Evolutionary conservation across 1,284 basidiomycete species (phyloP).

Genomic region (Cystobasidiaceae sp.): DNA sequence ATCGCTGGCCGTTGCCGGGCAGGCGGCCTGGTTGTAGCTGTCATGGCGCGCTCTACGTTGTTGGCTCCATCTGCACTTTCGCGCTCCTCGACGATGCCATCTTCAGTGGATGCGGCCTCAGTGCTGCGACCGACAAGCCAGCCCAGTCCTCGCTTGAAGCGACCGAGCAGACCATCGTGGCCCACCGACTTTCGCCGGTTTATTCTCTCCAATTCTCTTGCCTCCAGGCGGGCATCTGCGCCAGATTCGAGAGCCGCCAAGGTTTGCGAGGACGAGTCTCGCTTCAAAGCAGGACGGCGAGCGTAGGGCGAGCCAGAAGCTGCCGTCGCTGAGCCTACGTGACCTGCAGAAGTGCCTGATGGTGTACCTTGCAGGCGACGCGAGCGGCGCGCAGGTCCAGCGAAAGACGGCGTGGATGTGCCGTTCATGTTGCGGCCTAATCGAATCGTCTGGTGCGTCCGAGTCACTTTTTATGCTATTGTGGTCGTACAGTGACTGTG

Average conservation of each 20-base stretch:
- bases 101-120: not conserved
- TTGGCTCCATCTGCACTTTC: too few relatives aligned
- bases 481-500: too few relatives aligned
- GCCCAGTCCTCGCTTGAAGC: not conserved
- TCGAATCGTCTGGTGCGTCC: too few relatives aligned
- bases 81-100: not conserved
- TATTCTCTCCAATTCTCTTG: not conserved
- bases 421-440: slow-evolving; percentile 19
- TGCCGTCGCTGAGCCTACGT: not conserved
- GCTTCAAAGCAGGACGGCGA: slow-evolving; percentile 4
- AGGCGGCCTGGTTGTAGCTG: too few relatives aligned
- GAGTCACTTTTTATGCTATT: too few relatives aligned
- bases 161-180: not conserved
- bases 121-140: not conserved
- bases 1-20: too few relatives aligned
- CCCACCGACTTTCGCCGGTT: slow-evolving; percentile 8
- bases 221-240: not conserved
- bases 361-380: slow-evolving; percentile 17
- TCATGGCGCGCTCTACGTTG: too few relatives aligned
- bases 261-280: slow-evolving; percentile 5
- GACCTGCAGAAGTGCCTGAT: not conserved
- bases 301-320: slow-evolving; percentile 25
- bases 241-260: slow-evolving; percentile 16
- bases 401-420: slow-evolving; percentile 17
- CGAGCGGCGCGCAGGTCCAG: slow-evolving; percentile 21